A percentile compares a stretch with the other conserved stretches of the same genome.
Conservation (phyloP, 1,284 basidiomycete genomes). For the Macrocystidia cucumis region DNA sequence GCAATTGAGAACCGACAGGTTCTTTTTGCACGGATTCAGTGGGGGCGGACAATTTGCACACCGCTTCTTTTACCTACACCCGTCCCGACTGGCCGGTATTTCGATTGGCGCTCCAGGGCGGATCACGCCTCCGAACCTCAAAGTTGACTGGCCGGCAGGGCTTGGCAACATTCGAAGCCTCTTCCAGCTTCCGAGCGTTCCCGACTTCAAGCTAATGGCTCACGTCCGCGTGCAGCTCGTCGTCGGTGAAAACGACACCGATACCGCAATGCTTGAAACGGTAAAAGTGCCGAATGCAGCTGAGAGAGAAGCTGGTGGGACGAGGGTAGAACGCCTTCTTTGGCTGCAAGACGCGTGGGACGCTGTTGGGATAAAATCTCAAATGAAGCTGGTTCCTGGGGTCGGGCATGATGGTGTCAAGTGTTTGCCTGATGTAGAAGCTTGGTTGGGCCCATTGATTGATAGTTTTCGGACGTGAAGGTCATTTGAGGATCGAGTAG, state of each 20-base stretch:
- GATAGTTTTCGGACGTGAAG: not conserved
- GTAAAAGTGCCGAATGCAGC: slow-evolving; percentile 9
- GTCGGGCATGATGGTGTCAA: slow-evolving; percentile 12
- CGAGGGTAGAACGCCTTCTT: slow-evolving; percentile 9
- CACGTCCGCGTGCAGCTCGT: slow-evolving; percentile 14
- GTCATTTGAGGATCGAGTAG: too few species aligned
- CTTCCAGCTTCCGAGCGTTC: not conserved
- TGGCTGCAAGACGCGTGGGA: slow-evolving; percentile 8
- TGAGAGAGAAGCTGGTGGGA: slow-evolving; percentile 10
- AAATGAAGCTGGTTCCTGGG: slow-evolving; percentile 7
- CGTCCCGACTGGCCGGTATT: slow-evolving; percentile 12
- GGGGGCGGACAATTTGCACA: slow-evolving; percentile 18
- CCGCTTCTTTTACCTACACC: slow-evolving; percentile 17
- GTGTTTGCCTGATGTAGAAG: slow-evolving; percentile 8
- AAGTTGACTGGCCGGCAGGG: slow-evolving; percentile 14
- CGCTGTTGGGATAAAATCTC: slow-evolving; percentile 1
- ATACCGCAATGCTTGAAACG: slow-evolving; percentile 3
- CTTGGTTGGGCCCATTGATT: slow-evolving; percentile 8
- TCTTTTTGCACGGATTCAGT: slow-evolving; percentile 18
- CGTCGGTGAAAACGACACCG: slow-evolving; percentile 16
- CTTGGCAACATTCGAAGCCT: slow-evolving; percentile 1
- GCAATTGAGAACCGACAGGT: slow-evolving; percentile 11
- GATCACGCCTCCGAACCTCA: slow-evolving; percentile 12
- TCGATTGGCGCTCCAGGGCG: slow-evolving; percentile 18
- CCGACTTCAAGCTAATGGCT: slow-evolving; percentile 4